These are phyloP conservation scores for Microthlaspi erraticum DNA, from an alignment of 345 rosid genomes.

Conservation along the genomic window DNA sequence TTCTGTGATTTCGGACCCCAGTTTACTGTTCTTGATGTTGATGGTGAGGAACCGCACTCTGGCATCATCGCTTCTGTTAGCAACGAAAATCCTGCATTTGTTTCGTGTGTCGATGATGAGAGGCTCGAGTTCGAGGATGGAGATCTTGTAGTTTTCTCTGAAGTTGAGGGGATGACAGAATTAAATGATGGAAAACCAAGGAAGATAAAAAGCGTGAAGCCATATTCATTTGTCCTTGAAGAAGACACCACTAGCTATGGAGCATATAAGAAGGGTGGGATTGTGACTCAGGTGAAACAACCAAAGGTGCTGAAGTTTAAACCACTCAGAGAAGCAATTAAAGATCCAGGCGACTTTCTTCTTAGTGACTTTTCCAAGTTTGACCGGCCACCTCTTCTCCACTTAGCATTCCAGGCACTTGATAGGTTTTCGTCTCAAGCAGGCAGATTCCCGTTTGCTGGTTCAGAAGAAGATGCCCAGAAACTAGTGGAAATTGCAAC, in stretches of 20 bases:
- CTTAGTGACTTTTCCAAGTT: conserved; percentile 76
- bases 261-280: conserved; percentile 78
- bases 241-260: conserved; percentile 72
- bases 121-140: conserved; percentile 77
- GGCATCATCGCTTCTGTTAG: conserved; percentile 75
- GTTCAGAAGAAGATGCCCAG: conserved; percentile 88
- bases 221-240: conserved; percentile 75
- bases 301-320: conserved; percentile 65
- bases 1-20: conserved; percentile 77
- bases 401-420: conserved; percentile 73
- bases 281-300: conserved; percentile 75
- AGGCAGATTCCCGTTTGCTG: conserved; percentile 70
- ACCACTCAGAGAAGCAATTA: conserved; percentile 62
- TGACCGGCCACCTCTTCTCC: conserved; percentile 71
- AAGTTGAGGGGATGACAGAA: conserved; percentile 69
- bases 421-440: conserved; percentile 56
- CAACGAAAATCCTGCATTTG: conserved; percentile 62
- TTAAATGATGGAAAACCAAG: conserved; percentile 90
- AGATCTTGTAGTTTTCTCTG: conserved; percentile 69
- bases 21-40: conserved; percentile 72
- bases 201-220: conserved; percentile 69
- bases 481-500: conserved; percentile 60
- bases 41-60: conserved; percentile 74
- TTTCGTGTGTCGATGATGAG: conserved; percentile 74
- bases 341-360: conserved; percentile 73